Conservation (phyloP, 495 filamentous ascomycete genomes). For the Schizothecium vesticola region DNA sequence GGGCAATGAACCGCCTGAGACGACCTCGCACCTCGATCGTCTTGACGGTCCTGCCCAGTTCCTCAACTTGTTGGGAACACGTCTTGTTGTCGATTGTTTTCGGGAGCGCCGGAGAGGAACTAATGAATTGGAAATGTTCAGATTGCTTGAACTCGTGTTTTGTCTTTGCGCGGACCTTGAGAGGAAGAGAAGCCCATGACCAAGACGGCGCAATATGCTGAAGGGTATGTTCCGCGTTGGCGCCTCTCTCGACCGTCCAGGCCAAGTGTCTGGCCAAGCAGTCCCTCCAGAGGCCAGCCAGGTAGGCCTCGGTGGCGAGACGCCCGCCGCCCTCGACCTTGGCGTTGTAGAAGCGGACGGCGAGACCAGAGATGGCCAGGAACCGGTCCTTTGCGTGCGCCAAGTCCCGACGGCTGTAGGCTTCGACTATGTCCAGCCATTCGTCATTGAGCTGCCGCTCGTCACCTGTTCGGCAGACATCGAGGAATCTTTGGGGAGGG, state of each 20-base stretch:
- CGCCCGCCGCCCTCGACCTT: constrained; percentile 19
- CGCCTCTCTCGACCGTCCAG: constrained; percentile 24
- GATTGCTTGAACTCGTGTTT: constrained; percentile 19
- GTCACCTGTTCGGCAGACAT: constrained; percentile 24
- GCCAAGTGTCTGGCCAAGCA: constrained; percentile 26
- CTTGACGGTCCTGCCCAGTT: constrained; percentile 22
- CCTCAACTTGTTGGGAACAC: constrained; percentile 17
- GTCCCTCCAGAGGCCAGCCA: constrained; percentile 29
- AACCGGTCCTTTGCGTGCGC: constrained; percentile 26
- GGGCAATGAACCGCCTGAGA: constrained; percentile 24
- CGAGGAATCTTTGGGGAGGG: constrained; percentile 24
- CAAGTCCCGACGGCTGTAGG: constrained; percentile 28
- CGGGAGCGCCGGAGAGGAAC: not conserved
- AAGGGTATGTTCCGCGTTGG: constrained; percentile 10
- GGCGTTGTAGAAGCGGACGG: constrained; percentile 28
- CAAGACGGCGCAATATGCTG: constrained; percentile 28
- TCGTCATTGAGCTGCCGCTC: constrained; percentile 24
- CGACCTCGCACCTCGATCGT: constrained; percentile 22
- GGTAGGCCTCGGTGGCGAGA: constrained; percentile 22
- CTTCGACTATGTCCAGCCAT: constrained; percentile 32
- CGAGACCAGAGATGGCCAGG: constrained; percentile 29
- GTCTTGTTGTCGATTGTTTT: not conserved
- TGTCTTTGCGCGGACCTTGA: constrained; percentile 18
- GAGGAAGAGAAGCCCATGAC: constrained; percentile 28
- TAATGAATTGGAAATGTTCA: constrained; percentile 22